phyloP scores from a whole-genome alignment of 2,329 filamentous ascomycete species.

The Zalaria obscura region DNA sequence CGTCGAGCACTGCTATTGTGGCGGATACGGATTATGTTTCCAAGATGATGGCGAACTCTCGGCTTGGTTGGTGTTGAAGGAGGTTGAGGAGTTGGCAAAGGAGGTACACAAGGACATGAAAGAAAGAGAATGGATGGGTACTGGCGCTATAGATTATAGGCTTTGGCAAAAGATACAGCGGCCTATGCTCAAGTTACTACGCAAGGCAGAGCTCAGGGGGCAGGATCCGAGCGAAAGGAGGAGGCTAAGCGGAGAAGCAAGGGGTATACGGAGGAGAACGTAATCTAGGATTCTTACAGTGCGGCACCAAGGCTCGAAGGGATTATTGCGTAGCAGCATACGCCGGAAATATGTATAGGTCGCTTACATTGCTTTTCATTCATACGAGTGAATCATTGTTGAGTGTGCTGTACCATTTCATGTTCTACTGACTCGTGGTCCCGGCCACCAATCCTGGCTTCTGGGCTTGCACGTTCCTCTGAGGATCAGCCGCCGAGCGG shows the following conservation, averaged over 20 bases:
- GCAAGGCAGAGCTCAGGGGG: background rate
- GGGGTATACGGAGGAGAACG: too few species aligned
- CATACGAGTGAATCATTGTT: too few species aligned
- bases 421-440: too few species aligned
- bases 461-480: too few species aligned
- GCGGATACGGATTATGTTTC: conserved; percentile 50
- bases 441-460: too few species aligned
- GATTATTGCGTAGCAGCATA: too few species aligned
- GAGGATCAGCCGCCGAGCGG: too few species aligned
- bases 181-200: background rate
- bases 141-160: background rate
- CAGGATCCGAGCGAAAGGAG: background rate
- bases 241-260: background rate
- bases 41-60: conserved; percentile 34
- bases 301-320: too few species aligned
- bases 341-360: too few species aligned
- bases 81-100: background rate
- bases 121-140: background rate
- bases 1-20: conserved; percentile 47
- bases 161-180: background rate
- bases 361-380: too few species aligned
- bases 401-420: too few species aligned
- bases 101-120: background rate
- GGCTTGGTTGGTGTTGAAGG: conserved; percentile 29
- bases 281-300: too few species aligned